Base-by-base conservation (phyloP, 2,329 filamentous ascomycete genomes). In the Zymoseptoria ardabiliae region DNA sequence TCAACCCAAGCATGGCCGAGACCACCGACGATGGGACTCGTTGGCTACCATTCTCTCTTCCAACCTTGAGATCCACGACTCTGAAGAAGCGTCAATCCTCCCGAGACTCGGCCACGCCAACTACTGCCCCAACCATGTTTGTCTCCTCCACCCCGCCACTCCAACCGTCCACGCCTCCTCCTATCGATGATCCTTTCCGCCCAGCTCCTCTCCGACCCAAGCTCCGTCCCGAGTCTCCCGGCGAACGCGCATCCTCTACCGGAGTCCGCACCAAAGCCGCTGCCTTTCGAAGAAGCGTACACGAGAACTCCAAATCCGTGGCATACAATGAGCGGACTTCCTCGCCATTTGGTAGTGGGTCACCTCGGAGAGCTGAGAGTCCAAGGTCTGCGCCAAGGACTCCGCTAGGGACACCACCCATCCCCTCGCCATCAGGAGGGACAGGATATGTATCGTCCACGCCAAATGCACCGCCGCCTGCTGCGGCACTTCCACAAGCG, bases 221-320 rank as follows among this genome's bases (percentile, higher is more conserved):
- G 17, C 11, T 45, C 35, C 35, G 35, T n/a, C 35, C 35, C 22
- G 51, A 53, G 22, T 53, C 51, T 53, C 51, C 51, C n/a, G 51
- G 51, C 20, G 51, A 53, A 28, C 22, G 51, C 22, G 51, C 51
- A 23, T 23, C 51, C n/a, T 23, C 51, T 53, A 22, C 50, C 17
- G 51, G 51, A 53, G 51, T 20, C 22, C 22, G 51, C 22, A 10
- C 13, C 20, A 53, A 28, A 53, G 51, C 51, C 25, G 30, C 30
- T 25, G 50, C 49, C 11, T 49, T 56, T 2, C 30, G 45, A 13
- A 25, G 48, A n/a, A 61, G 53, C 20, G 50, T 19, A 20, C 48
- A 35, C 28, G 56, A 57, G 20, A 61, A 61, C 22, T 50, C 25
- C 30, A 58, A 41, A 21, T 55, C 57, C 9, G 57, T 52, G 22